Percentiles rank a stretch among this genome's conserved stretches.
These are phyloP conservation scores for Vaccinium corymbosum DNA, from an alignment of 148 eudicot genomes.

Conservation along the genomic window DNA sequence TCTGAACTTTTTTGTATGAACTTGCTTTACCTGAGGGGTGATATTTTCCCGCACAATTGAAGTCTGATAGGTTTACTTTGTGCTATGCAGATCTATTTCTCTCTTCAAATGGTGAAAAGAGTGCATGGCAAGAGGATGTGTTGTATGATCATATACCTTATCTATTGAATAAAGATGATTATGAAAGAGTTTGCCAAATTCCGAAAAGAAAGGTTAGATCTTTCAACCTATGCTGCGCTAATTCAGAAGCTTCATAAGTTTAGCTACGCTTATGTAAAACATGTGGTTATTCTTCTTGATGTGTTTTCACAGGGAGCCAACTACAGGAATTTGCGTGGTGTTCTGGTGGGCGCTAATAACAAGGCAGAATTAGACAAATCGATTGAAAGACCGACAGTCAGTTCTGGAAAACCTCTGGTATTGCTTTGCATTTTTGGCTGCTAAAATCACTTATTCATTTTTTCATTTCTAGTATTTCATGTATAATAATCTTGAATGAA, in stretches of 20 bases:
- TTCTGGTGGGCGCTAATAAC: constrained; percentile 17
- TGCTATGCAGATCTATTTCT: neutral
- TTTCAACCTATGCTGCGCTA: neutral
- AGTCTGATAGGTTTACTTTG: neutral
- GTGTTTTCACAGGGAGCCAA: constrained; percentile 24
- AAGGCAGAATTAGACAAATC: constrained; percentile 20
- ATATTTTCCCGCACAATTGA: neutral
- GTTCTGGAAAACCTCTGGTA: constrained; percentile 31
- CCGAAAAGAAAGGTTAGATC: constrained; percentile 31
- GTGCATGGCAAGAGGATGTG: constrained; percentile 3
- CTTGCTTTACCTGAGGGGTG: neutral
- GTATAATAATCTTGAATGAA: neutral
- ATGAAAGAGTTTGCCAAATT: constrained; percentile 29
- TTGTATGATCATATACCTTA: constrained; percentile 37
- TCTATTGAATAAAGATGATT: constrained; percentile 34
- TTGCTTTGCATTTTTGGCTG: neutral
- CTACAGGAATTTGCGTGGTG: constrained; percentile 24
- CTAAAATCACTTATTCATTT: neutral
- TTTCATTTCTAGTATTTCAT: neutral
- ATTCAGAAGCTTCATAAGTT: neutral
- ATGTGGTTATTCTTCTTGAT: neutral
- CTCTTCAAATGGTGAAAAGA: constrained; percentile 5
- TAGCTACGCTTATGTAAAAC: neutral
- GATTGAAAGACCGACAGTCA: constrained; percentile 15
- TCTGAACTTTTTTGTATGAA: neutral